These are phyloP conservation scores for Corinectria fuckeliana DNA, from an alignment of 2,329 filamentous ascomycete genomes.

Conservation along the genomic window DNA sequence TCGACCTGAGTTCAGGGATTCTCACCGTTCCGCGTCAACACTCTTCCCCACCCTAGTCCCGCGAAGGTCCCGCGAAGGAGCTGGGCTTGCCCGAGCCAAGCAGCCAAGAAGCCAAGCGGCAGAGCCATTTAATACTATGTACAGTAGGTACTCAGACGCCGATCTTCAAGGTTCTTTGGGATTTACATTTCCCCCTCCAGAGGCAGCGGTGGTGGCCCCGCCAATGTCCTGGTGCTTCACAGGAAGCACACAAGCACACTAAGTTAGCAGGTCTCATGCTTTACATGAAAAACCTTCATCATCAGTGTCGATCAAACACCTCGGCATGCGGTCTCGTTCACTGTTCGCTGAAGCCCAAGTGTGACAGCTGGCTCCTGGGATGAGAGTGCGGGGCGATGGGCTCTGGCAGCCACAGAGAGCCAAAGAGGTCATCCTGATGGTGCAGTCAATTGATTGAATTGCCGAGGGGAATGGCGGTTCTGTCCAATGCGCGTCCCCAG, in stretches of 20 bases:
- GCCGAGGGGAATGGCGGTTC: neutral
- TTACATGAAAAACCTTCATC: conserved; percentile 12
- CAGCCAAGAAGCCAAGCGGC: neutral
- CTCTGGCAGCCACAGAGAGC: conserved; percentile 5
- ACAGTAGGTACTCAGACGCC: too few species aligned
- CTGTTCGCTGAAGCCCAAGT: conserved; percentile 18
- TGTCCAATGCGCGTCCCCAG: neutral
- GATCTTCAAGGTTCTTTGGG: neutral
- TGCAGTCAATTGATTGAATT: conserved; percentile 21
- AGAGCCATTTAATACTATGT: neutral
- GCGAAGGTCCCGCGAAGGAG: neutral
- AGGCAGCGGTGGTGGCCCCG: neutral
- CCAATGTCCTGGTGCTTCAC: too few species aligned
- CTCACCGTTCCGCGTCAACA: neutral
- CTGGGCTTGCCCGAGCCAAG: conserved; percentile 1
- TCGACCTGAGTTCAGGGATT: neutral
- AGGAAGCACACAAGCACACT: too few species aligned
- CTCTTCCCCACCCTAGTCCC: neutral
- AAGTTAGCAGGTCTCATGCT: neutral
- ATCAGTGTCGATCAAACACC: conserved; percentile 11
- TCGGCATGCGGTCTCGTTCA: conserved; percentile 5
- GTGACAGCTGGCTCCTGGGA: conserved; percentile 26
- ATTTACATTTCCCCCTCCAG: neutral
- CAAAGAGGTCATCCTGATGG: conserved; percentile 19
- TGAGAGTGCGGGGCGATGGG: conserved; percentile 17